Evolutionary conservation across 1,284 basidiomycete species (phyloP), one percentile per base, ranked within the genome.

Genomic region (Sanghuangporus weigelae): DNA sequence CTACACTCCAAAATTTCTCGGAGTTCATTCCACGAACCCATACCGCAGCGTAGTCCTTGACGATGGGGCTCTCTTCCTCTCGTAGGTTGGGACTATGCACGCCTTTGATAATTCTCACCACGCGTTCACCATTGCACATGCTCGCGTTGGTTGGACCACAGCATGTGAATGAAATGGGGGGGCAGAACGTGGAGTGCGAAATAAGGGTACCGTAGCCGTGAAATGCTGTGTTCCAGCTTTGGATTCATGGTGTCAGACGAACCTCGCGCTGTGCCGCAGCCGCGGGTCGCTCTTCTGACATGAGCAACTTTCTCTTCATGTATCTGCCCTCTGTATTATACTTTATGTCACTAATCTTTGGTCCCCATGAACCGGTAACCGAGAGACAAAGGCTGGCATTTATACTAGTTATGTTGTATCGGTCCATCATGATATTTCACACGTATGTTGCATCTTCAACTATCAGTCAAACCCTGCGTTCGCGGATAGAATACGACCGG

Each of bases 21-120:
- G 90, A 90, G 90, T 90, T 92, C 90, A 92, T 89, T 90, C 90
- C 88, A 81, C 89, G 89, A 92, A 83, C 90, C 88, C 88, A 83
- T 81, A 79, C 82, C 84, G 80, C 84, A 86, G 63, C 64, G 80
- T 78, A 74, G 81, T 82, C 81, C 84, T 89, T 82, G 85, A 85
- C 73, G 81, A 82, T 85, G 84, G 84, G 88, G 82, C 84, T 85
- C 86, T 85, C 88, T 85, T 83, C 86, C 81, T 83, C 81, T 84
- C 81, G 76, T 78, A 78, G 82, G 81, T 81, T 75, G 79, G 84
- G 76, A 77, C 76, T 73, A 81, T 65, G 86, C 86, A 90, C 84
- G 87, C 87, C 84, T 86, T 90, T 87, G 89, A 81, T 87, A 91
- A 91, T 86, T 90, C 92, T 87, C 90, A 86, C 85, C 89, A 89